phyloP scores from a whole-genome alignment of 2,329 filamentous ascomycete species.

The Orbilia javanica region DNA sequence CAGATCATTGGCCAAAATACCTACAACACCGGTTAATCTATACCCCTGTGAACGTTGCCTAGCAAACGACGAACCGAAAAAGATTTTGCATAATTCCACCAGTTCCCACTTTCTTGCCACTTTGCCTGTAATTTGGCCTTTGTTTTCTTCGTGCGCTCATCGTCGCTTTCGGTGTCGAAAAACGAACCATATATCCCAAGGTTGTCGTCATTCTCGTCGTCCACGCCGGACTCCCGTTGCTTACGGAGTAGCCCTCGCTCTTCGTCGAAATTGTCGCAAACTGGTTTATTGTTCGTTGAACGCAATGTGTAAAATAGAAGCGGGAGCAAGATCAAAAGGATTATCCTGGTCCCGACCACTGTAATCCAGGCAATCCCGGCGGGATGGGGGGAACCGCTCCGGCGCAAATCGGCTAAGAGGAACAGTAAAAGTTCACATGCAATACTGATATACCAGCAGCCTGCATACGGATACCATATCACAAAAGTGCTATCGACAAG shows the following conservation, averaged over 20 bases:
- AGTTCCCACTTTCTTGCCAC: conserved; percentile 80
- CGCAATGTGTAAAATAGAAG: conserved; percentile 59
- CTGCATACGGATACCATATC: conserved; percentile 75
- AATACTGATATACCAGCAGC: conserved; percentile 73
- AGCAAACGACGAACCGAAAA: conserved; percentile 70
- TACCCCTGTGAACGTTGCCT: not conserved
- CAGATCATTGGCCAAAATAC: conserved; percentile 84
- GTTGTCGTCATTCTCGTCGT: conserved; percentile 67
- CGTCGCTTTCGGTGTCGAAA: conserved; percentile 64
- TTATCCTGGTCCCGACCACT: conserved; percentile 55
- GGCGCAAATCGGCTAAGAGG: conserved; percentile 63
- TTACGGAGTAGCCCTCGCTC: conserved; percentile 60
- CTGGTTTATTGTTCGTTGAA: conserved; percentile 56
- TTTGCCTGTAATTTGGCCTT: conserved; percentile 75
- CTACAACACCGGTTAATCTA: conserved; percentile 64
- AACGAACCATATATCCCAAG: conserved; percentile 63
- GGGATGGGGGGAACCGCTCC: conserved; percentile 52
- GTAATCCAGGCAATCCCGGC: conserved; percentile 48
- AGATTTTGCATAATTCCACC: conserved; percentile 80
- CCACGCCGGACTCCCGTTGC: conserved; percentile 61
- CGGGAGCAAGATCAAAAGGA: conserved; percentile 59
- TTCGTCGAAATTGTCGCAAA: conserved; percentile 59
- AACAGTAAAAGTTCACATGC: conserved; percentile 70
- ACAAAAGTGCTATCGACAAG: conserved; percentile 69
- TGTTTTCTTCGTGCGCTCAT: conserved; percentile 68